Conservation (phyloP, 2,329 filamentous ascomycete species). For the Diaporthe amygdali region DNA sequence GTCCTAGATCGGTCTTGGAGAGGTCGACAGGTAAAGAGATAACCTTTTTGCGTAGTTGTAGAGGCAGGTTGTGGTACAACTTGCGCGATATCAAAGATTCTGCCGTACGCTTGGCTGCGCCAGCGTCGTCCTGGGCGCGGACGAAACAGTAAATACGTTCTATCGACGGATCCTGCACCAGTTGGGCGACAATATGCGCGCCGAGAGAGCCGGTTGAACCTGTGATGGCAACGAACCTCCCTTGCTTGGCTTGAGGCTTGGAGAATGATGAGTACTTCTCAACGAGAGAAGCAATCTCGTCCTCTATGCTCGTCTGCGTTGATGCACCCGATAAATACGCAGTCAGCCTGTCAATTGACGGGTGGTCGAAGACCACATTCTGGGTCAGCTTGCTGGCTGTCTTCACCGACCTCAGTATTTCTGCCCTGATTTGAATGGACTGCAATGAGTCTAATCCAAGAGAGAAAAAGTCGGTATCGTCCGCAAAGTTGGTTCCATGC, state of each 20-base stretch:
- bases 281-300: slow-evolving; percentile 47
- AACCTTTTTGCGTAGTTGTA: slow-evolving; percentile 36
- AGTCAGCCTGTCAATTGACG: slow-evolving; percentile 52
- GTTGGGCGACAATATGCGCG: slow-evolving; percentile 62
- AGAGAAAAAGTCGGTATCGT: slow-evolving; percentile 44
- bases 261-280: slow-evolving; percentile 42
- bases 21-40: slow-evolving; percentile 46
- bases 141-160: slow-evolving; percentile 57
- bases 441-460: slow-evolving; percentile 35
- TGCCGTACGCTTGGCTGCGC: slow-evolving; percentile 29
- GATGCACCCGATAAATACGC: slow-evolving; percentile 40
- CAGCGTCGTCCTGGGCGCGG: slow-evolving; percentile 41
- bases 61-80: slow-evolving; percentile 25
- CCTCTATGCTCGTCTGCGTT: slow-evolving; percentile 36
- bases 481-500: slow-evolving; percentile 21
- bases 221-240: slow-evolving; percentile 51
- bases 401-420: slow-evolving; percentile 51
- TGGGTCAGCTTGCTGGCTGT: slow-evolving; percentile 49
- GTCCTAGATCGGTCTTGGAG: slow-evolving; percentile 44
- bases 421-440: slow-evolving; percentile 58
- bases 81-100: slow-evolving; percentile 19
- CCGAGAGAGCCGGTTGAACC: slow-evolving; percentile 71
- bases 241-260: slow-evolving; percentile 25
- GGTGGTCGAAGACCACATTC: slow-evolving; percentile 65
- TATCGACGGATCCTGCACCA: slow-evolving; percentile 62